These are phyloP conservation scores for Eruca vesicaria DNA, from an alignment of 441 rosid species.

Conservation along the genomic window DNA sequence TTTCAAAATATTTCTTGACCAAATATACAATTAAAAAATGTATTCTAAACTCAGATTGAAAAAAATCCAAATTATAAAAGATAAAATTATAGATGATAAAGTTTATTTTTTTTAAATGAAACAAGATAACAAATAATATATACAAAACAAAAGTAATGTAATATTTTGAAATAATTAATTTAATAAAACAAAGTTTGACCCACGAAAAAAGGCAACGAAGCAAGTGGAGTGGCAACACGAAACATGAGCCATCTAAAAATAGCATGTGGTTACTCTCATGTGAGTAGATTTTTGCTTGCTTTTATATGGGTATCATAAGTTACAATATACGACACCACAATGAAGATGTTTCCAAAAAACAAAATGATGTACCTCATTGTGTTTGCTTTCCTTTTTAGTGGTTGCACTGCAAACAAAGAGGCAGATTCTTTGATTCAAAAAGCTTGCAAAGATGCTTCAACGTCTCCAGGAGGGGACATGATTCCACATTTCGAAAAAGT, in stretches of 20 bases:
- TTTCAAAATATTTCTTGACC: no score
- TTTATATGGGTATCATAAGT: not conserved
- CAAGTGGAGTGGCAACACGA: slow-evolving; percentile 5
- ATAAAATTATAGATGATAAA: no score
- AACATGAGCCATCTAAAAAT: slow-evolving; percentile 9
- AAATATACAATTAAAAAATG: no score
- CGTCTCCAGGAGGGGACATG: not conserved
- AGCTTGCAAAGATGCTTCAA: not conserved
- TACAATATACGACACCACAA: not conserved
- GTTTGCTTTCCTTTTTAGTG: not conserved
- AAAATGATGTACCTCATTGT: not conserved
- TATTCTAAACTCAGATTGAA: no score
- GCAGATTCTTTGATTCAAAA: slow-evolving; percentile 1
- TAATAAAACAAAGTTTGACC: not conserved
- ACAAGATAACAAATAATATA: no score
- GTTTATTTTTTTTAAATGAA: no score
- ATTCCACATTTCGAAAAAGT: not conserved
- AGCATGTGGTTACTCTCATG: not conserved
- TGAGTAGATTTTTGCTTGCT: not conserved
- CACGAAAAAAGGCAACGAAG: not conserved
- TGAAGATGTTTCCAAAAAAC: not conserved
- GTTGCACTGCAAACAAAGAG: slow-evolving; percentile 5
- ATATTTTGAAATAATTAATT: no score
- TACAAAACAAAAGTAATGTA: no score
- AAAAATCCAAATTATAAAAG: no score